Conservation (phyloP, 1,139 yeast species). For the Kluyveromyces sp. region DNA sequence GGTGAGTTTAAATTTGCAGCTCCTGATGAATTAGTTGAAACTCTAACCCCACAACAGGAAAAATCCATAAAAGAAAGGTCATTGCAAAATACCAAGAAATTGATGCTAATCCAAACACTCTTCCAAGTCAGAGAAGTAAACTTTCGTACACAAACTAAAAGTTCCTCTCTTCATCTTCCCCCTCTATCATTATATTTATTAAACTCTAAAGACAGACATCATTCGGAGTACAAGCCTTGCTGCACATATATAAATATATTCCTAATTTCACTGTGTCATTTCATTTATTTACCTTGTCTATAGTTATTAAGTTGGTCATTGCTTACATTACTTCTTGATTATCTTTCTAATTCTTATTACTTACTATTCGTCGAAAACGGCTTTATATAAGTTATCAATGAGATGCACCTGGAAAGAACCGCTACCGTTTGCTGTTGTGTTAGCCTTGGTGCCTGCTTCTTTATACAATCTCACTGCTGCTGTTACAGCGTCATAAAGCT, state of each 20-base stretch:
- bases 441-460: conserved; percentile 53
- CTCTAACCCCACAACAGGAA: conserved; percentile 58
- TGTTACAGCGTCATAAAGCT: conserved; percentile 42
- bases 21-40: conserved; percentile 74
- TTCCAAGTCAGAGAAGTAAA: conserved; percentile 58
- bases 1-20: conserved; percentile 82
- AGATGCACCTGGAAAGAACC: conserved; percentile 26
- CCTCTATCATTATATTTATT: no score
- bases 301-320: not conserved
- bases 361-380: not conserved
- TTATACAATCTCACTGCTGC: conserved; percentile 60
- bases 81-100: conserved; percentile 39
- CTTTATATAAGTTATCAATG: conserved; percentile 22
- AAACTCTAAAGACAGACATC: no score
- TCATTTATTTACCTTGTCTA: not conserved
- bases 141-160: conserved; percentile 50
- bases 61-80: conserved; percentile 34
- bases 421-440: conserved; percentile 21
- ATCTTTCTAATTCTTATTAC: not conserved
- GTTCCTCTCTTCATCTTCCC: no score
- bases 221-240: no score
- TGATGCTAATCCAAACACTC: conserved; percentile 34
- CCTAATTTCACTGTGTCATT: no score
- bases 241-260: no score
- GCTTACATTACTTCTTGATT: not conserved